Evolutionary conservation across 768 basidiomycete species (phyloP), one percentile per base, ranked within the genome.

Genomic region (Atractiella rhizophila): DNA sequence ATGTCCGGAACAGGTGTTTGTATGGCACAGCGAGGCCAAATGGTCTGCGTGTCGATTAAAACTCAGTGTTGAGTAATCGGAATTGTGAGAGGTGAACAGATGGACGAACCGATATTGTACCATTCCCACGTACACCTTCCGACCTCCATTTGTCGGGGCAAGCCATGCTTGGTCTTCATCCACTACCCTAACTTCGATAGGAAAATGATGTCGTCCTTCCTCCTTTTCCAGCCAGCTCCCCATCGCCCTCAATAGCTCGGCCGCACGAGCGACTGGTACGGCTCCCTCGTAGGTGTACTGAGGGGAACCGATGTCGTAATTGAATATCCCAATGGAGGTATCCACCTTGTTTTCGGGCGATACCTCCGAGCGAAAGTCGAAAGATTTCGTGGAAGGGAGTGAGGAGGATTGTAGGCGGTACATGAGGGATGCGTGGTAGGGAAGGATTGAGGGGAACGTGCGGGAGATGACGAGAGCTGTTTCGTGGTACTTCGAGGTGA

Each of bases 41-140:
- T 82, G 30, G 66, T 64, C 40, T 66, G 63, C 76, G 75, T 7
- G 82, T 73, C 15, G 30, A 13, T 3, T 12, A 20, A 18, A 18
- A 12, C 28, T 5, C n/a, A 26, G 20, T 24, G n/a, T 13, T 28
- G 37, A 32, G 23, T 7, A 9, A 6, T 12, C 18, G 25, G 16
- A 15, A 24, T 12, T 24, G 28, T 15, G 12, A 38, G 28, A n/a
- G 28, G 25, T 27, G 11, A 36, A 32, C 24, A 23, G 8, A 37
- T 21, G 21, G 5, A 60, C 78, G 53, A 43, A 94, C 88, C 81
- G 82, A 64, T 74, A 98, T 54, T 86, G 81, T n/a, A 91, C 70
- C 39, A 96, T 71, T n/a, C 91, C 91, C 45, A 98, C 80, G 78
- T 85, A 98, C 50, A 74, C 77, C 7, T 77, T 85, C 56, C 61